Base-by-base conservation (phyloP, 2,329 filamentous ascomycete species). In the Tolypocladium guangdongense region DNA sequence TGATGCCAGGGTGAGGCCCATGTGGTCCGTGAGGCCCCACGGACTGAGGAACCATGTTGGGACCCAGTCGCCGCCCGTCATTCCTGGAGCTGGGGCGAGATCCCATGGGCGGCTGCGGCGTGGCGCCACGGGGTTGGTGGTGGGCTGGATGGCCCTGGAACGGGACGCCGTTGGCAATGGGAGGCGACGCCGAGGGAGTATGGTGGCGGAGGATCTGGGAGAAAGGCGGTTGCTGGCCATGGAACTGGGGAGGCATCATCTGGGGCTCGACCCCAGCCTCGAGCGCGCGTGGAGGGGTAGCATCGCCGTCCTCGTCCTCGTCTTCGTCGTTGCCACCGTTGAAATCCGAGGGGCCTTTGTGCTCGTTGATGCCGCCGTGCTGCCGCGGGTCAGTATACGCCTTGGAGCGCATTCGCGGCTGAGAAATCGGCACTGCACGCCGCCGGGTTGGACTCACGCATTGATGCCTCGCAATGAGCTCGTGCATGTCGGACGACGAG, bases 301-400 rank as follows among this genome's bases (percentile, higher is more conserved):
- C 85, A 33, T 87, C 85, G 49, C 58, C 66, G 55, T 90, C 83
- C 38, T 90, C 86, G 27, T 88, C 87, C 32, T 87, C 88, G 18
- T 95, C 90, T 50, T 96, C 91, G 51, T 93, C 89, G 60, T 87
- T 87, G 57, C 87, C 86, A 59, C 90, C 90, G 65, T 86, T 88
- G 71, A 96, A 99, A 71, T 99, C 93, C 52, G 81, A 80, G 1
- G 93, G 93, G 2, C 92, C 92, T 73, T 97, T 99, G 73, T 97
- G 92, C 70, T 99, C 93, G 70, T 93, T 95, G 46, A 91, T 86
- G 55, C 84, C 86, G 63, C 90, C 90, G 76, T 95, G 95, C 90
- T 96, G 68, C 16, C 27, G 14, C 33, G 45, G 20, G 32, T 45
- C 20, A 52, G 35, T 52, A 47, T 11, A 14, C 10, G 43, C 14